Evolutionary conservation across 768 basidiomycete species (phyloP), one percentile per base, ranked within the genome.

Genomic region (Kwoniella newhampshirensis): DNA sequence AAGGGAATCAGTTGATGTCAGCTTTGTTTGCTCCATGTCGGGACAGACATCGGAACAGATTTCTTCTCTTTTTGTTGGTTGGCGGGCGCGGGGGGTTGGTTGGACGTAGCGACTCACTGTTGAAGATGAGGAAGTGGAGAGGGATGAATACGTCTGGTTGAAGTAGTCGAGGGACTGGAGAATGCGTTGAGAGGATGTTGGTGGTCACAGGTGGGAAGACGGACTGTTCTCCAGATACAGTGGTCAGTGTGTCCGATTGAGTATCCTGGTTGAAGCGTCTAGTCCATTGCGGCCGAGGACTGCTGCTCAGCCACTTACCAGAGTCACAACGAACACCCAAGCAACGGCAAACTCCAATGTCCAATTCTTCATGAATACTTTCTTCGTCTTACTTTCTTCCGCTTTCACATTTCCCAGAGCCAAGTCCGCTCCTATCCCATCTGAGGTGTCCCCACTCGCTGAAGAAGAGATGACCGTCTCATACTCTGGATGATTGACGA

Each of bases 201-300:
- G 86, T 82, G 2, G 92, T 92, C 61, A 91, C 86, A 0, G 91
- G 83, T 4, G 92, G 92, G 77, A 83, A 94, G 44, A 93, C 86
- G 27, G 91, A 82, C 91, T 94, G 62, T 36, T 21, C 4, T 4
- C n/a, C 18, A 13, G 9, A 12, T 25, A 43, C 11, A 20, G 28
- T 4, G 43, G 23, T 51, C 37, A 51, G 50, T 25, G 4, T 40
- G 25, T 50, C 21, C 40, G n/a, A 21, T 20, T 25, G 20, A 39
- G 20, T 23, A 4, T 21, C 13, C 44, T 27, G 13, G 40, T 41
- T n/a, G 7, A 41, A n/a, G 8, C 40, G 40, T 7, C 17, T 41
- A 57, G 50, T 26, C 46, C 21, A 39, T 23, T 6, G n/a, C n/a
- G n/a, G n/a, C n/a, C n/a, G n/a, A n/a, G n/a, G n/a, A n/a, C n/a